Evolutionary conservation across 129 eudicot species (phyloP), one percentile per base, ranked within the genome.

Genomic region (Lactuca sativa): DNA sequence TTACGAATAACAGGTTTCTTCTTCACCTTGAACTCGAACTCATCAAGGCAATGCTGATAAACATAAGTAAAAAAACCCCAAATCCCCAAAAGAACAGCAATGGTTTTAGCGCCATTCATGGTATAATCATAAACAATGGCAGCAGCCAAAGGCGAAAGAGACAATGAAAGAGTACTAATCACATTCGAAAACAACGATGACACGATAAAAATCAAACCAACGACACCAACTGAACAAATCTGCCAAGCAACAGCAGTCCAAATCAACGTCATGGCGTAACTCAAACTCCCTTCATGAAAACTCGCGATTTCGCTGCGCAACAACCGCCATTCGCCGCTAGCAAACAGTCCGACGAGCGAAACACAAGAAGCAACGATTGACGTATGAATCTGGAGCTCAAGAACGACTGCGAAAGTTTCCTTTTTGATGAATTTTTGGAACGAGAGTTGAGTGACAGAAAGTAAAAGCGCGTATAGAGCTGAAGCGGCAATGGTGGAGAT

Each of bases 181-280:
- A 77, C 93, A 41, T 84, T 91, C 5, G 97, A 86, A 72, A 91
- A 91, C 43, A 91, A 67, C 15, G 96, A 74, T 0, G 97, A 88
- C 33, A 84, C 91, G 73, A 86, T 67, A 47, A 85, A 91, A 14
- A 86, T 69, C 80, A 88, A 72, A 0, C 97, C 97, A 3, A 91
- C 84, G 1, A 81, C 93, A 15, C 97, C 96, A 52, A 91, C 83
- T 0, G 96, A 84, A 59, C 87, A 91, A 13, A 88, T 63, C 70
- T 91, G 97, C 97, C 96, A 91, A 7, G 95, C 77, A 4, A 86
- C 69, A 2, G 96, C 88, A 0, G 87, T 81, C 81, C 85, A 82
- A 4, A 82, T 78, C 72, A 91, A 58, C 9, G 96, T 88, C 97
- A 91, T 77, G 10, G 83, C 62, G 47, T 88, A 91, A 0, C 89